These are phyloP conservation scores for Trichoderma harzianum DNA, from an alignment of 2,329 filamentous ascomycete genomes.

Conservation along the genomic window DNA sequence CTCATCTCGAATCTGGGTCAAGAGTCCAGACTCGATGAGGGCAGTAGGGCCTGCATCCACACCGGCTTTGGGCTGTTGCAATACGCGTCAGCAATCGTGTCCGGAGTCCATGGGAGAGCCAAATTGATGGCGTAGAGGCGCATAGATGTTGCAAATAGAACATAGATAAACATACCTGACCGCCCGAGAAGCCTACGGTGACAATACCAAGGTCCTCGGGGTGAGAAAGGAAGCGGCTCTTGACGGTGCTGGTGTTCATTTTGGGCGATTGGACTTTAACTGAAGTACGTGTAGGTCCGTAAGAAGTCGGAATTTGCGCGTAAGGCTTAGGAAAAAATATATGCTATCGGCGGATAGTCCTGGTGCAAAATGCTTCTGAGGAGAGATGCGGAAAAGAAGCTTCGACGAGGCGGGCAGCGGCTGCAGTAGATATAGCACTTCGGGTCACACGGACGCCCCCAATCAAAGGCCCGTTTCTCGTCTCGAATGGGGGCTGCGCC, in stretches of 20 bases:
- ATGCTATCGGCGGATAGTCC: background rate
- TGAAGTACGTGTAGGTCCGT: background rate
- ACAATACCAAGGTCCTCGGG: slow-evolving; percentile 83
- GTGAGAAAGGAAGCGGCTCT: slow-evolving; percentile 73
- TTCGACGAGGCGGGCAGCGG: slow-evolving; percentile 6
- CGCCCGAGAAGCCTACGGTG: slow-evolving; percentile 93
- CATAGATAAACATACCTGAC: slow-evolving; percentile 63
- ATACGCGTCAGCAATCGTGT: background rate
- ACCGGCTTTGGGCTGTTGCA: slow-evolving; percentile 73
- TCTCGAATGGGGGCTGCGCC: background rate
- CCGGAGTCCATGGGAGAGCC: background rate
- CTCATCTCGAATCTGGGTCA: slow-evolving; percentile 77
- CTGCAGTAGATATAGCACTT: slow-evolving; percentile 3
- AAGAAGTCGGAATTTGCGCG: background rate
- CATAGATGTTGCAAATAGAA: background rate
- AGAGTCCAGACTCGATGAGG: slow-evolving; percentile 82
- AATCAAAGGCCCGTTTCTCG: background rate
- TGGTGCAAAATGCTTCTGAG: background rate
- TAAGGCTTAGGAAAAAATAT: background rate
- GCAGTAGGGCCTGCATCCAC: slow-evolving; percentile 89
- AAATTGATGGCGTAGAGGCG: background rate
- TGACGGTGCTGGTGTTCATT: slow-evolving; percentile 53
- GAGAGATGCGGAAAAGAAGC: background rate
- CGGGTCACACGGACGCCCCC: slow-evolving; percentile 9
- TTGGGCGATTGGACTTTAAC: background rate